Percentiles rank a stretch among this genome's conserved stretches.
Conservation (phyloP, 331 rosid species). For the Cydonia oblonga region DNA sequence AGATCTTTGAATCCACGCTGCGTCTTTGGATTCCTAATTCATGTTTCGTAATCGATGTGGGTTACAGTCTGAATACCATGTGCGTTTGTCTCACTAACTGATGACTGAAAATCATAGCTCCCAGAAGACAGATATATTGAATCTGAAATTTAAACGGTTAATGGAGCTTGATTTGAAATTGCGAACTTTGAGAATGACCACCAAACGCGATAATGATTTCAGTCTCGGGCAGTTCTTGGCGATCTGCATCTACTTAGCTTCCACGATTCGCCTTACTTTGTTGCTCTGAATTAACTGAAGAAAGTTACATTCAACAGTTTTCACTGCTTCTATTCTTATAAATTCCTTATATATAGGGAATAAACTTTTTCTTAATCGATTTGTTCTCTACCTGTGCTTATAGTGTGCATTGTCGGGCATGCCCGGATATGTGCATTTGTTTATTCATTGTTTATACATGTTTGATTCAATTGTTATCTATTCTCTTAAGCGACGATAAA, state of each 20-base stretch:
- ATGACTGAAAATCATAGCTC: neutral
- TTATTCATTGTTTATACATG: too few relatives aligned
- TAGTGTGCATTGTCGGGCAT: neutral
- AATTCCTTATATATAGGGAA: neutral
- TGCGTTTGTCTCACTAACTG: neutral
- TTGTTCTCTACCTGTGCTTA: neutral
- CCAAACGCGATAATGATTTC: neutral
- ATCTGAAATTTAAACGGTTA: neutral
- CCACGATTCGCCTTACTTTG: neutral
- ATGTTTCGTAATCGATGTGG: neutral
- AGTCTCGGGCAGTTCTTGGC: neutral
- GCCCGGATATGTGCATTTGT: neutral
- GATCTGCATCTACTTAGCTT: constrained; percentile 1
- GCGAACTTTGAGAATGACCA: neutral
- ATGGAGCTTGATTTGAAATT: neutral
- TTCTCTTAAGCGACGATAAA: neutral
- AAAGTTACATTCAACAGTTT: neutral
- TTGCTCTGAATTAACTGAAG: neutral
- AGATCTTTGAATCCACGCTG: constrained; percentile 2
- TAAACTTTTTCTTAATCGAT: neutral
- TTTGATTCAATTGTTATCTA: too few relatives aligned
- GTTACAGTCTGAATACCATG: neutral
- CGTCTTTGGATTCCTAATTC: neutral
- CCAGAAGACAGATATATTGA: neutral
- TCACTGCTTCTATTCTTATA: neutral